Percentiles rank a stretch among this genome's conserved stretches.
Conservation (phyloP, 2,329 filamentous ascomycete genomes). For the Periconia macrospinosa region DNA sequence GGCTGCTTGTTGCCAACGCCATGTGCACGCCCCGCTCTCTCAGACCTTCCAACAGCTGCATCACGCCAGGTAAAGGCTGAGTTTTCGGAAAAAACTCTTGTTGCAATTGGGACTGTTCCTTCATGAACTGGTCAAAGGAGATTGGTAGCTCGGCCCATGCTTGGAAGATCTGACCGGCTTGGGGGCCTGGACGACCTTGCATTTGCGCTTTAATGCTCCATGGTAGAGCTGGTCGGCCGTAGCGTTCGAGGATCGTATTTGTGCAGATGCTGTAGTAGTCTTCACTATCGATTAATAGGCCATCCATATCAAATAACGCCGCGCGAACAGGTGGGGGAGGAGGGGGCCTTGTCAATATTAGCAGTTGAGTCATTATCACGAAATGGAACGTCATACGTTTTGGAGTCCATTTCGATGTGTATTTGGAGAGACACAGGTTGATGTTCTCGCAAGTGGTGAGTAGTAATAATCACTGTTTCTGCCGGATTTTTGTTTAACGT, state of each 20-base stretch:
- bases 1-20: constrained; percentile 82
- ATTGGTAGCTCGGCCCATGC: constrained; percentile 88
- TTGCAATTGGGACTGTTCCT: constrained; percentile 66
- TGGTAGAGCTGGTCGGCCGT: constrained; percentile 72
- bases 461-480: background rate
- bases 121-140: constrained; percentile 65
- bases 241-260: constrained; percentile 77
- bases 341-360: constrained; percentile 15
- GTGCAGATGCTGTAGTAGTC: constrained; percentile 84
- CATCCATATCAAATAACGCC: constrained; percentile 99
- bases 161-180: constrained; percentile 66
- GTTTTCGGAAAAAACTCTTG: constrained; percentile 70
- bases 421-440: background rate
- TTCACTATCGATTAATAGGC: constrained; percentile 90
- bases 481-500: no score
- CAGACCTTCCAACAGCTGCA: constrained; percentile 66
- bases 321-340: constrained; percentile 75
- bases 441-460: background rate
- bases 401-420: constrained; percentile 9
- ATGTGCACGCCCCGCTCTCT: constrained; percentile 67
- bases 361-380: background rate
- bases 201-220: constrained; percentile 94
- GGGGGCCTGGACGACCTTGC: constrained; percentile 63
- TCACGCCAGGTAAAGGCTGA: constrained; percentile 78
- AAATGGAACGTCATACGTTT: constrained; percentile 5